phyloP scores from a whole-genome alignment of 2,329 filamentous ascomycete species.

The Rhynchosporium graminicola region DNA sequence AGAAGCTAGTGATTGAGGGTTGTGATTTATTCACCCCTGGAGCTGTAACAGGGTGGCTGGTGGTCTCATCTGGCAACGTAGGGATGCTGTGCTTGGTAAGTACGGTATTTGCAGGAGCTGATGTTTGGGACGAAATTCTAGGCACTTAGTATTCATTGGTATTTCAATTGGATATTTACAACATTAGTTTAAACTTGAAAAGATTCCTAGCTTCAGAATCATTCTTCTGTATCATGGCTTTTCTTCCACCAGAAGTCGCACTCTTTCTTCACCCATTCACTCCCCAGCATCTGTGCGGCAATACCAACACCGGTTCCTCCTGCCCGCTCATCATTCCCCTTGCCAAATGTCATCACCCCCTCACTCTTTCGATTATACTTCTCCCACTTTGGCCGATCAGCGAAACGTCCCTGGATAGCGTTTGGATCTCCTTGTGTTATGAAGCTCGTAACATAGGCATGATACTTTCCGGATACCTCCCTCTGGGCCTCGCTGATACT shows the following conservation, averaged over 20 bases:
- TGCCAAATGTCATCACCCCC: conserved; percentile 48
- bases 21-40: conserved; percentile 66
- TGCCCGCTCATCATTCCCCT: conserved; percentile 51
- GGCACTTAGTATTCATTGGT: not conserved
- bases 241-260: conserved; percentile 49
- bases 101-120: conserved; percentile 58
- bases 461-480: conserved; percentile 29
- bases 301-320: conserved; percentile 44
- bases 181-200: not conserved
- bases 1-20: conserved; percentile 55
- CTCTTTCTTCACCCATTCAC: conserved; percentile 47
- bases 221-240: conserved; percentile 27
- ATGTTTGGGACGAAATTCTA: conserved; percentile 55
- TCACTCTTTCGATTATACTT: conserved; percentile 41
- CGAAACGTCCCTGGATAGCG: conserved; percentile 36
- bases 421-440: conserved; percentile 33
- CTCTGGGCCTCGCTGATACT: conserved; percentile 25
- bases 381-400: conserved; percentile 32
- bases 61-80: conserved; percentile 52
- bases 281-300: conserved; percentile 44
- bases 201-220: not conserved
- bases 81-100: conserved; percentile 61
- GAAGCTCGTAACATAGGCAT: conserved; percentile 33
- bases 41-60: conserved; percentile 59
- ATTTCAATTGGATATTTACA: not conserved